Conservation (phyloP, 1,284 basidiomycete genomes). For the Malassezia obtusa region DNA sequence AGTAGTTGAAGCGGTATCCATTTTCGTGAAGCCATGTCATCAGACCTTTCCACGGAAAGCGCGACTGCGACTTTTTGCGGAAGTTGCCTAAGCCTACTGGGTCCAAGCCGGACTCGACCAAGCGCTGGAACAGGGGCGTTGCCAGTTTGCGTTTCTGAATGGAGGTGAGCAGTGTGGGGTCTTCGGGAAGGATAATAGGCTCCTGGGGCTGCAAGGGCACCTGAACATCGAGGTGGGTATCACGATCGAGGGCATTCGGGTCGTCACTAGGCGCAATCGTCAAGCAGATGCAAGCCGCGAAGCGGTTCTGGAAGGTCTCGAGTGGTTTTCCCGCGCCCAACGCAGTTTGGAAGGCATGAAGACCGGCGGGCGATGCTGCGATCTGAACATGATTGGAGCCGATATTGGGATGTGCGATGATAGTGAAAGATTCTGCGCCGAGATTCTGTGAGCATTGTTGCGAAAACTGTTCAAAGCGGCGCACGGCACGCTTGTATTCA, state of each 20-base stretch:
- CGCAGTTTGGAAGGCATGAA: conserved; percentile 18
- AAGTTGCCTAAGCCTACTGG: conserved; percentile 16
- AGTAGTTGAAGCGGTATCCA: conserved; percentile 18
- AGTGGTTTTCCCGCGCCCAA: conserved; percentile 14
- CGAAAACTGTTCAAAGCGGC: conserved; percentile 18
- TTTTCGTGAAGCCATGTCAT: conserved; percentile 18
- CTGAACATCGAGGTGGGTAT: conserved; percentile 15
- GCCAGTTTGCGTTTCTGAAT: conserved; percentile 19
- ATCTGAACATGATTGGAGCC: conserved; percentile 19
- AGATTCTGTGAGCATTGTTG: conserved; percentile 18
- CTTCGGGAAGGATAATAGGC: conserved; percentile 17
- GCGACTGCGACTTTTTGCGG: conserved; percentile 17
- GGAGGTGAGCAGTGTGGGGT: conserved; percentile 17
- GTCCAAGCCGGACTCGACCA: conserved; percentile 17
- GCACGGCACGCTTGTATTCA: conserved; percentile 18
- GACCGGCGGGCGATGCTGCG: conserved; percentile 13
- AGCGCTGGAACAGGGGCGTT: conserved; percentile 16
- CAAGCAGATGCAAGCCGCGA: conserved; percentile 16
- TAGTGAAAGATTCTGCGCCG: conserved; percentile 17
- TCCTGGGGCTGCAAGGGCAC: conserved; percentile 16
- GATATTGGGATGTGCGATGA: conserved; percentile 18
- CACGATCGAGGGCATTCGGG: conserved; percentile 8
- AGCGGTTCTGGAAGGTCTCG: conserved; percentile 18
- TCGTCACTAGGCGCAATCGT: conserved; percentile 17
- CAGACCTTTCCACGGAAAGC: conserved; percentile 18